phyloP scores from a whole-genome alignment of 768 basidiomycete genomes.

The Boletus fagicola region DNA sequence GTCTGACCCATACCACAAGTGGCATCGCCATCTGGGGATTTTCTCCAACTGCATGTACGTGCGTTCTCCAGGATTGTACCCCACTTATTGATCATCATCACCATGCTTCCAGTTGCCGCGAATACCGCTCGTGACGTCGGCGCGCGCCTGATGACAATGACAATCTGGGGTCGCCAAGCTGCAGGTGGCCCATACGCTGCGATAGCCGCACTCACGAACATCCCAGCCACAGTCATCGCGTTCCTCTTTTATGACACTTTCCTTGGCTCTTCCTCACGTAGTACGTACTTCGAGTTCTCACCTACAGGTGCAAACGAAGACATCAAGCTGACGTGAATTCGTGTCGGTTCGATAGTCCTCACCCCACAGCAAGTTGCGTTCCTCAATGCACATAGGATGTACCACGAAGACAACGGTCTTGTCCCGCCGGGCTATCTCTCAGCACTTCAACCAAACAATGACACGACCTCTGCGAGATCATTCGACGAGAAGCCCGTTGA shows the following conservation, averaged over 20 bases:
- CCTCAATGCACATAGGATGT: constrained; percentile 23
- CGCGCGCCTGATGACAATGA: constrained; percentile 54
- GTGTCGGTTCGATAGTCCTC: constrained; percentile 13
- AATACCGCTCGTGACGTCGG: constrained; percentile 72
- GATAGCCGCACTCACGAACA: constrained; percentile 61
- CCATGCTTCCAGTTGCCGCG: constrained; percentile 44
- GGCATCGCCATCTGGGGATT: constrained; percentile 61
- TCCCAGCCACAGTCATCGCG: constrained; percentile 59
- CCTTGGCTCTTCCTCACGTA: constrained; percentile 57
- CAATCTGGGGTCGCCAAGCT: constrained; percentile 57
- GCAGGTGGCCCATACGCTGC: constrained; percentile 57
- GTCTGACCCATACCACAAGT: constrained; percentile 32
- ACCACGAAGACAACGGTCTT: constrained; percentile 26
- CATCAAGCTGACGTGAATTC: not conserved
- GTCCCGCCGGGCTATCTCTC: constrained; percentile 23
- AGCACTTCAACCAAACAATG: constrained; percentile 13
- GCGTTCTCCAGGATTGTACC: not conserved
- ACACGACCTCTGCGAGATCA: constrained; percentile 8
- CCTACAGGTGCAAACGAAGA: not conserved
- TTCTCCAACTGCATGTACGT: constrained; percentile 45
- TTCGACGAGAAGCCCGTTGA: constrained; percentile 13
- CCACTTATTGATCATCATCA: not conserved
- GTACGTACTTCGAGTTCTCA: constrained; percentile 34
- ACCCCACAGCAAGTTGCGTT: constrained; percentile 24
- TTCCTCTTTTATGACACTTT: constrained; percentile 55